Evolutionary conservation across 768 basidiomycete genomes (phyloP).

Genomic region (Russula brevipes): DNA sequence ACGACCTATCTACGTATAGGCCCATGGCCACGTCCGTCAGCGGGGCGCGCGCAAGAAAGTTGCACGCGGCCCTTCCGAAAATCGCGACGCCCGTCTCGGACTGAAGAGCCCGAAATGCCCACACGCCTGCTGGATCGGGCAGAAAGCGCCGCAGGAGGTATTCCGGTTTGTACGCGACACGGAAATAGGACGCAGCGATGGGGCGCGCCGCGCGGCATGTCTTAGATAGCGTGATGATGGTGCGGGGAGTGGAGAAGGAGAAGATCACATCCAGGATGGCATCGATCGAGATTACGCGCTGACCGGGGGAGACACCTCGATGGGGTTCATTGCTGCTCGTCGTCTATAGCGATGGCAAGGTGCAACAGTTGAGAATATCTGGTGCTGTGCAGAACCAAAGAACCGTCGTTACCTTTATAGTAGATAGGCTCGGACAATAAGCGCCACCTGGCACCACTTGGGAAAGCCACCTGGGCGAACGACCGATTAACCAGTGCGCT

Average conservation of each 20-base stretch:
- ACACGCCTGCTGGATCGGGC: background rate
- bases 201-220: slow-evolving; percentile 14
- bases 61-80: slow-evolving; percentile 8
- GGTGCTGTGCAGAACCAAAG: background rate
- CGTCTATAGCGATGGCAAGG: background rate
- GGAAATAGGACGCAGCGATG: slow-evolving; percentile 20
- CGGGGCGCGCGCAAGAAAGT: slow-evolving; percentile 7
- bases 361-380: background rate
- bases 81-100: slow-evolving; percentile 4
- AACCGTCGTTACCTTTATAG: background rate
- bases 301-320: slow-evolving; percentile 52
- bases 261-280: slow-evolving; percentile 42
- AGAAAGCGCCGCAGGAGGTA: slow-evolving; percentile 10
- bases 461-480: background rate
- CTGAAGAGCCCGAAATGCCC: slow-evolving; percentile 14
- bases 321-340: background rate
- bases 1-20: slow-evolving; percentile 5
- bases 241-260: slow-evolving; percentile 56
- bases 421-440: background rate
- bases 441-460: background rate
- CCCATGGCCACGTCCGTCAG: slow-evolving; percentile 1
- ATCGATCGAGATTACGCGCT: slow-evolving; percentile 48
- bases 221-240: slow-evolving; percentile 20
- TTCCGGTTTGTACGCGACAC: slow-evolving; percentile 19
- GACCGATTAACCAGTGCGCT: too few species aligned